These are phyloP conservation scores for Circinella umbellata DNA, from an alignment of 371 early-diverging fungal species.

Conservation along the genomic window DNA sequence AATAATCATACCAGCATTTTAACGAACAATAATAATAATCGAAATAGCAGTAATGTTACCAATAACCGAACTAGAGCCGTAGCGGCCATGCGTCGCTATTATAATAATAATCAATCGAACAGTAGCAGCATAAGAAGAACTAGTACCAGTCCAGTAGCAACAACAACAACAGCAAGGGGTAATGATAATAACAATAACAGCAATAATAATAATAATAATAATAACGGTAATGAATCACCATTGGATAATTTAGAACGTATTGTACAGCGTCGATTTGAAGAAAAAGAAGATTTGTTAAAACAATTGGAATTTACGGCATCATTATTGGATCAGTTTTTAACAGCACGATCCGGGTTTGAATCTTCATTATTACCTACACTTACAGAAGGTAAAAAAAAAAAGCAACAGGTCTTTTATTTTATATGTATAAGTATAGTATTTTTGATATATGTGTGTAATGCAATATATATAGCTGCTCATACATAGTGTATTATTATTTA, in stretches of 20 bases:
- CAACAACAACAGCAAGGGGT: not conserved
- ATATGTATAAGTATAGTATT: not conserved
- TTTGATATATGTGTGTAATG: no score
- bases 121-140: no score
- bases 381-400: constrained; percentile 28
- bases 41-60: not conserved
- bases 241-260: constrained; percentile 29
- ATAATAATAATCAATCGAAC: no score
- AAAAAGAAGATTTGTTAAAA: constrained; percentile 40
- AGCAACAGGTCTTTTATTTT: not conserved
- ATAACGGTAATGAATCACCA: not conserved
- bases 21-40: not conserved
- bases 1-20: not conserved
- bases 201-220: not conserved
- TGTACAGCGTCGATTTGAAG: constrained; percentile 32
- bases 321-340: constrained; percentile 41
- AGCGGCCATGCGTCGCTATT: not conserved
- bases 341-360: constrained; percentile 35
- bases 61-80: constrained; percentile 11
- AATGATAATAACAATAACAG: not conserved
- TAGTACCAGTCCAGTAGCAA: no score
- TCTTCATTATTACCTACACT: constrained; percentile 28
- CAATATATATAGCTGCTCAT: no score
- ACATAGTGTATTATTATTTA: not conserved
- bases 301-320: constrained; percentile 39